Percentiles rank a stretch among this genome's conserved stretches.
These are phyloP conservation scores for Plasmodium berghei DNA, from an alignment of 169 alveolate genomes.

Conservation along the genomic window DNA sequence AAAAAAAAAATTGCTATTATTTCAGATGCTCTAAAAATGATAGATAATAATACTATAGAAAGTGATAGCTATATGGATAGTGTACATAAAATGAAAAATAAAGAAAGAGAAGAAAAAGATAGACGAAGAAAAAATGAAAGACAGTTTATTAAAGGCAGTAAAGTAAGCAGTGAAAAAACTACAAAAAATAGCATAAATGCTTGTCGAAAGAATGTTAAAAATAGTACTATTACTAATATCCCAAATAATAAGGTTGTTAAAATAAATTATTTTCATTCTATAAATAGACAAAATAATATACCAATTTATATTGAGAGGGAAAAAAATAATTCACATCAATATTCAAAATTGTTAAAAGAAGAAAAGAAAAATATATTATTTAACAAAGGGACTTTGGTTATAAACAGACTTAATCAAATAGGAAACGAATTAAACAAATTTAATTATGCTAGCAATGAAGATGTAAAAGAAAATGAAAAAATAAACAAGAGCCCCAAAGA, in stretches of 20 bases:
- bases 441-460: not conserved
- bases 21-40: slow-evolving; percentile 46
- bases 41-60: slow-evolving; percentile 27
- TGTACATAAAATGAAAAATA: not conserved
- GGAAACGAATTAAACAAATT: not conserved
- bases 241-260: slow-evolving; percentile 19
- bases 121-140: slow-evolving; percentile 7
- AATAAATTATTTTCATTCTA: slow-evolving; percentile 25
- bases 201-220: slow-evolving; percentile 17
- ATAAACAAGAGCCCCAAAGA: not conserved
- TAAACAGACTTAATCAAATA: not conserved
- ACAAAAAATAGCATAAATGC: slow-evolving; percentile 7
- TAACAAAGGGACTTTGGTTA: not conserved
- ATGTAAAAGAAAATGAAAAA: not conserved
- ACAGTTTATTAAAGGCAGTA: not conserved
- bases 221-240: slow-evolving; percentile 14
- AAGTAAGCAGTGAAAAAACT: slow-evolving; percentile 1
- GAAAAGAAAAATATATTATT: slow-evolving; percentile 10
- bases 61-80: not conserved
- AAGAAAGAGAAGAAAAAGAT: not conserved
- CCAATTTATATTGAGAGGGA: not conserved
- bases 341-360: slow-evolving; percentile 9
- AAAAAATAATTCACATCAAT: slow-evolving; percentile 18
- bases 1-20: slow-evolving; percentile 19
- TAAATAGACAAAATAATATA: slow-evolving; percentile 41